Conservation (phyloP, 805 yeast species). For the Hagleromyces aurorensis region DNA sequence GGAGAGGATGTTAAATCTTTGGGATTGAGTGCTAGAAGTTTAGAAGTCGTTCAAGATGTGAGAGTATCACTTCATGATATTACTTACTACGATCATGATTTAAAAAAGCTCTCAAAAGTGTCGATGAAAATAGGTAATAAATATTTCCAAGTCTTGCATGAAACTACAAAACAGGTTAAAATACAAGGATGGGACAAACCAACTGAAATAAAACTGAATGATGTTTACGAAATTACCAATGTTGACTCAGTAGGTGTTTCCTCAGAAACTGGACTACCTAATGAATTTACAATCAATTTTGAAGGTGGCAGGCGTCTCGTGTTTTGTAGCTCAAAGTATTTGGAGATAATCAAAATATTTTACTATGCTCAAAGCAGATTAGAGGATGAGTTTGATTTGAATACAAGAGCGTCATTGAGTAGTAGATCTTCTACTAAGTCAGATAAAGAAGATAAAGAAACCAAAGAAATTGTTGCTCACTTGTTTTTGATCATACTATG, state of each 20-base stretch:
- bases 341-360: conserved; percentile 63
- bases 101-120: conserved; percentile 50
- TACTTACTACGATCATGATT: conserved; percentile 40
- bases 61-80: conserved; percentile 47
- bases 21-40: conserved; percentile 38
- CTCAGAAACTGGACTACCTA: conserved; percentile 38
- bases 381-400: conserved; percentile 31
- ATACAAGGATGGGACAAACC: conserved; percentile 28
- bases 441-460: conserved; percentile 24
- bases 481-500: conserved; percentile 57
- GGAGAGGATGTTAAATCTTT: conserved; percentile 35
- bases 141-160: conserved; percentile 49
- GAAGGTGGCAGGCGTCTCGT: conserved; percentile 32
- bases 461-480: conserved; percentile 42
- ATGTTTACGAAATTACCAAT: conserved; percentile 37
- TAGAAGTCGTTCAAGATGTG: conserved; percentile 39
- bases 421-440: conserved; percentile 6
- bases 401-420: conserved; percentile 3
- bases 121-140: conserved; percentile 62
- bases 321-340: conserved; percentile 41
- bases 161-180: conserved; percentile 37
- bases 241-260: conserved; percentile 37
- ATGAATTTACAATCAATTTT: conserved; percentile 42
- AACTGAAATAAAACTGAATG: conserved; percentile 34
- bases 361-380: conserved; percentile 57